Conservation (phyloP, 352 stramenopile species). For the Pilasporangium apinafurcum region DNA sequence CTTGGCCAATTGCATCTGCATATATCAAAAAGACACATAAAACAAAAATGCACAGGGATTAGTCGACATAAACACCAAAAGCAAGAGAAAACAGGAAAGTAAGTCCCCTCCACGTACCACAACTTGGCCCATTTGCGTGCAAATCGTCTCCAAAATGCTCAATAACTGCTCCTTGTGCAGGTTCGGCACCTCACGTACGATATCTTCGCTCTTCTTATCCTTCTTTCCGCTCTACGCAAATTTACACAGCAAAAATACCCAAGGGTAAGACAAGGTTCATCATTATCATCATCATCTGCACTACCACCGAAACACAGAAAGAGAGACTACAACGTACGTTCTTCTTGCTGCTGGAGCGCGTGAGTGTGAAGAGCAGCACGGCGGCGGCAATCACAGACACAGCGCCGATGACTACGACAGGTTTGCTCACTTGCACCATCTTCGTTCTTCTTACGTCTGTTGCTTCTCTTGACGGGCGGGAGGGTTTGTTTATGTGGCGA, state of each 20-base stretch:
- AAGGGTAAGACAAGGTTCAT: no score
- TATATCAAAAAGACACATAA: constrained; percentile 1
- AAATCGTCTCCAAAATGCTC: constrained; percentile 85
- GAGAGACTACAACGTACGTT: constrained; percentile 20
- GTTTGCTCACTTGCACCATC: constrained; percentile 81
- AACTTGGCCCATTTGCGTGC: constrained; percentile 84
- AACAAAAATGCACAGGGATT: neutral
- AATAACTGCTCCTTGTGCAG: constrained; percentile 85
- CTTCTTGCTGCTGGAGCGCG: constrained; percentile 23
- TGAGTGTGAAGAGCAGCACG: constrained; percentile 49
- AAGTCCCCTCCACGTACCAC: constrained; percentile 40
- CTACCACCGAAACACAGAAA: neutral
- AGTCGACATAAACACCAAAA: neutral
- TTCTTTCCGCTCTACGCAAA: constrained; percentile 39
- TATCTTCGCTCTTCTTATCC: constrained; percentile 40
- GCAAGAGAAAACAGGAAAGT: neutral
- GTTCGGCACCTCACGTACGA: constrained; percentile 70
- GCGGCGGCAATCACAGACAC: constrained; percentile 54
- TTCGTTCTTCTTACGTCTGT: constrained; percentile 6
- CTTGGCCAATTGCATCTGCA: constrained; percentile 82
- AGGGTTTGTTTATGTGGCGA: no score
- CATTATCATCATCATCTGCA: no score
- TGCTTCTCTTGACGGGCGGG: no score
- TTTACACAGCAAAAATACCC: neutral
- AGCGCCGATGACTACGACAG: constrained; percentile 66